phyloP scores from a whole-genome alignment of 495 filamentous ascomycete species.

The Trichocladium uniseriatum region DNA sequence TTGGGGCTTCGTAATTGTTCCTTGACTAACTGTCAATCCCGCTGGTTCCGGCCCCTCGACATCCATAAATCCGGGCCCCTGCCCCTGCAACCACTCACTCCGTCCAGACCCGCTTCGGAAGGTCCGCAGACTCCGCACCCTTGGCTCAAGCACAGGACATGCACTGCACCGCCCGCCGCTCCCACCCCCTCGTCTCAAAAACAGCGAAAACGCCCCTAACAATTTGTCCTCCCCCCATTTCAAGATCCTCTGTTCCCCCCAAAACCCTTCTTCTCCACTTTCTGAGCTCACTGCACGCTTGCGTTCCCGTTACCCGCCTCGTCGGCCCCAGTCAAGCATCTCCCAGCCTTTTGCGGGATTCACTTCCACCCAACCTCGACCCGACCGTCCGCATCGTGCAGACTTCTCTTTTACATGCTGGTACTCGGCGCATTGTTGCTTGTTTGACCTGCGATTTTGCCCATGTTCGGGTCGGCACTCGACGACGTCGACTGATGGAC shows the following conservation, averaged over 20 bases:
- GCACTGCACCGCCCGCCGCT: no score
- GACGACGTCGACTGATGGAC: slow-evolving; percentile 23
- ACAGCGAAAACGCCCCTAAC: slow-evolving; percentile 12
- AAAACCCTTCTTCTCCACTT: slow-evolving; percentile 17
- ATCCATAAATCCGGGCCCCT: not conserved
- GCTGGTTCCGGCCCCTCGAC: slow-evolving; percentile 4
- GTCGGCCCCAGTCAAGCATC: slow-evolving; percentile 12
- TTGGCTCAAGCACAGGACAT: not conserved
- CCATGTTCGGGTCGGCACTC: slow-evolving; percentile 6
- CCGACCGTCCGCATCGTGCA: not conserved
- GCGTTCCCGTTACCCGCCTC: slow-evolving; percentile 4
- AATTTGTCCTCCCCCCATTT: slow-evolving; percentile 19
- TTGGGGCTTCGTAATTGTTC: not conserved
- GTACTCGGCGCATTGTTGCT: not conserved
- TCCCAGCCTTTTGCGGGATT: slow-evolving; percentile 14
- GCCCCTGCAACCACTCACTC: not conserved
- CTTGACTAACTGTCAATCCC: not conserved
- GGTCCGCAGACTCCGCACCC: no score
- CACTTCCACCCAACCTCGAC: slow-evolving; percentile 2
- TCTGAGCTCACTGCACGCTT: slow-evolving; percentile 16
- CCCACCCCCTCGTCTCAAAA: not conserved
- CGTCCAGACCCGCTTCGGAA: no score
- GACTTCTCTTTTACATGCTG: slow-evolving; percentile 1
- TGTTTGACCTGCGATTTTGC: not conserved
- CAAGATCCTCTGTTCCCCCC: slow-evolving; percentile 7